phyloP scores from a whole-genome alignment of 2,329 filamentous ascomycete species.

The Fusarium odoratissimum region DNA sequence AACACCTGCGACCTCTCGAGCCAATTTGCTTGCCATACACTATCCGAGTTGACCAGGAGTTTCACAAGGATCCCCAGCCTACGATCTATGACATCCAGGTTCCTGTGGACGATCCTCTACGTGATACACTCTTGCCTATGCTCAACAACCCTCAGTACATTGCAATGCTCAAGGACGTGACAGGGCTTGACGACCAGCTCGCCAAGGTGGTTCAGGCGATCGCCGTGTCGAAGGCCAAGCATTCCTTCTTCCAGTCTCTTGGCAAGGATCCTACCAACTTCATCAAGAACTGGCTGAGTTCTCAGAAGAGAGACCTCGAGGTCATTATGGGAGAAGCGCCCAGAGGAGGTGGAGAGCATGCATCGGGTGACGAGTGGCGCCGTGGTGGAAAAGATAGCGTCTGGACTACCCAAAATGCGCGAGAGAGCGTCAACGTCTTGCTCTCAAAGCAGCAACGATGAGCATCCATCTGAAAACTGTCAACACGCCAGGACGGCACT shows the following conservation, averaged over 20 bases:
- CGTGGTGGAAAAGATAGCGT: conserved; percentile 66
- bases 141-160: conserved; percentile 77
- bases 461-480: conserved; percentile 2
- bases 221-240: conserved; percentile 86
- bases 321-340: conserved; percentile 86
- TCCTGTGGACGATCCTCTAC: conserved; percentile 83
- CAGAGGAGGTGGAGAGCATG: conserved; percentile 68
- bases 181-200: conserved; percentile 84
- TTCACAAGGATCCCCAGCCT: conserved; percentile 78
- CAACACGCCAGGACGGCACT: neutral
- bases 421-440: conserved; percentile 72
- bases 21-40: conserved; percentile 90
- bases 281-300: conserved; percentile 87
- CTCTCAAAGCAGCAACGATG: conserved; percentile 65
- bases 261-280: conserved; percentile 86
- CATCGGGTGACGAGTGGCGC: conserved; percentile 75
- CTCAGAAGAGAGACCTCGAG: conserved; percentile 90
- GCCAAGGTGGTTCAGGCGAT: conserved; percentile 86
- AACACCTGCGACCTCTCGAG: conserved; percentile 81
- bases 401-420: conserved; percentile 68
- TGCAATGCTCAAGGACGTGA: conserved; percentile 79
- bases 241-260: conserved; percentile 85
- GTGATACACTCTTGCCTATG: conserved; percentile 72
- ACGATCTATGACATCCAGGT: conserved; percentile 94
- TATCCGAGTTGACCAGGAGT: conserved; percentile 89